Base-by-base conservation (phyloP, 1,284 basidiomycete species). In the Naganishia sp. region DNA sequence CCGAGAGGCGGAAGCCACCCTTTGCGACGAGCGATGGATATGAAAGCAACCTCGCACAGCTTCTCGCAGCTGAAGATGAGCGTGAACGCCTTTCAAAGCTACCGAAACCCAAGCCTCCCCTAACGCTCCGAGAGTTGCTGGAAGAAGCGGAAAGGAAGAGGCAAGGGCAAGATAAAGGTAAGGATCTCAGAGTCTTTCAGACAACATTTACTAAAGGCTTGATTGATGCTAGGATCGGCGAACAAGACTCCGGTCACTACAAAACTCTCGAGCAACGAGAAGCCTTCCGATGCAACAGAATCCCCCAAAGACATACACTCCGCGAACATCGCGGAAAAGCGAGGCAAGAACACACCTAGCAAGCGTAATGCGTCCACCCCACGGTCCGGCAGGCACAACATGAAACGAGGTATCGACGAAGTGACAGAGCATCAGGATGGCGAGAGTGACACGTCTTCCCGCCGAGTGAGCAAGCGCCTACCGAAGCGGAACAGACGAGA, bases 401-500 rank as follows among this genome's bases (percentile, higher is more conserved):
- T 23, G 52, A 54, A 56, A 43, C 54, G 54, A 25, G 41, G 35
- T 23, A n/a, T 56, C 3, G 54, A 56, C 21, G 41, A 23, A 13
- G 35, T n/a, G n/a, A 25, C 54, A 5, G 35, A 39, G 11, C 21
- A 43, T 41, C 35, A 56, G 21, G 54, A 43, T 17, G 25, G 21
- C 7, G 41, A 56, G 6, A 43, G 42, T 6, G n/a, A 18, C 21
- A 42, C 53, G 6, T 56, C 54, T 6, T 56, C 41, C 3, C 28
- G 54, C 39, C 18, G 41, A 17, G 41, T 42, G 2, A n/a, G 54
- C 21, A 43, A 56, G 23, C 54, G 54, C 3, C 23, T 42, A 10
- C 11, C 41, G 35, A 56, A 56, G 54, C 54, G 54, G 10, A 56
- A 56, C 21, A 56, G 43, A 28, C 54, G 41, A 21, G 54, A 56